Evolutionary conservation across 192 early-diverging fungal species (phyloP).

Genomic region (Phlyctochytrium bullatum): DNA sequence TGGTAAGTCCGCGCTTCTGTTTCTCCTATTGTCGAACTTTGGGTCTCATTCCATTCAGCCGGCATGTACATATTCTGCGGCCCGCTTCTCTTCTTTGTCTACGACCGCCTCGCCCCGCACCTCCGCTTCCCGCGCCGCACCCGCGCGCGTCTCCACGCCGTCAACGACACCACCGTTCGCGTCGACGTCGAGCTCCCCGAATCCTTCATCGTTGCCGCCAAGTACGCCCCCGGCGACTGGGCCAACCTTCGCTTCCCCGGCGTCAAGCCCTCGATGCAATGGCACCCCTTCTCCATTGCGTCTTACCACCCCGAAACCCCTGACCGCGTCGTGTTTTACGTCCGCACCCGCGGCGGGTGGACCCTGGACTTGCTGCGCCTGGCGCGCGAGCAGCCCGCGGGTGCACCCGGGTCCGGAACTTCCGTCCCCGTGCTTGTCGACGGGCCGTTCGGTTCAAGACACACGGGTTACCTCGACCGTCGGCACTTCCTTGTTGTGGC

Average conservation of each 20-base stretch:
- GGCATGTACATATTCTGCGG: not conserved
- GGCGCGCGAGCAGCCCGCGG: not conserved
- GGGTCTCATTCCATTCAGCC: not conserved
- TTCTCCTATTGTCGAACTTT: not conserved
- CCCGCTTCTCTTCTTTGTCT: constrained; percentile 24
- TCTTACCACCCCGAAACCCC: constrained; percentile 1
- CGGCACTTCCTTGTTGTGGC: not conserved
- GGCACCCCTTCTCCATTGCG: constrained; percentile 26
- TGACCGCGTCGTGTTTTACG: not conserved
- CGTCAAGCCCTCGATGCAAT: not conserved
- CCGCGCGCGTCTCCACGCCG: not conserved
- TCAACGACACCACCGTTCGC: not conserved
- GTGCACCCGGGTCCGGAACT: not conserved
- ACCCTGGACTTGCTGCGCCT: not conserved
- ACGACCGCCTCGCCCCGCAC: constrained; percentile 7
- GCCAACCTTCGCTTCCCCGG: constrained; percentile 11
- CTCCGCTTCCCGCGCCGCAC: constrained; percentile 3
- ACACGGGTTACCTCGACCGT: constrained; percentile 6
- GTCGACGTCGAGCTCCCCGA: constrained; percentile 6
- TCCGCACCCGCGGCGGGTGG: constrained; percentile 10
- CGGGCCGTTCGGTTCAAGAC: constrained; percentile 16
- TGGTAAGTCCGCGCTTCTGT: not conserved
- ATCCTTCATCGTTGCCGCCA: not conserved
- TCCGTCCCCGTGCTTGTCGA: not conserved
- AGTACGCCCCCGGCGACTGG: constrained; percentile 25